Evolutionary conservation across 176 grass and related monocot genomes (phyloP).

Genomic region (Avena eriantha): DNA sequence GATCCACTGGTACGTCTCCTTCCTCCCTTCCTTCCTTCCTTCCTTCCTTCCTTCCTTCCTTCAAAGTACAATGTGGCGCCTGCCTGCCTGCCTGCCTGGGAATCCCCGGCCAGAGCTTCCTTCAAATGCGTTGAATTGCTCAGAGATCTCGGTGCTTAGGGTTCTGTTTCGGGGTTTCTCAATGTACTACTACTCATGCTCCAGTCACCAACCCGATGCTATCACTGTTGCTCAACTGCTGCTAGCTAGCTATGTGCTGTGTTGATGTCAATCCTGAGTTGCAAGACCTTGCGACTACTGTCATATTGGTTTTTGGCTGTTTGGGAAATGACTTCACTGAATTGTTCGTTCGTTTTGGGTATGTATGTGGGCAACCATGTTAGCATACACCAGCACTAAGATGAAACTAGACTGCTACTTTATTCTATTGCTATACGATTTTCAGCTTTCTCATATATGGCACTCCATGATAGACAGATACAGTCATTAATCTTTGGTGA

Average conservation of each 20-base stretch:
- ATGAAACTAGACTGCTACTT: neutral
- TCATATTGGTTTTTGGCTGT: neutral
- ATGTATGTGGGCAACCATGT: too few species aligned
- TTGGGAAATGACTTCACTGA: neutral
- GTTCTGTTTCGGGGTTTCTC: conserved; percentile 32
- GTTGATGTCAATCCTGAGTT: conserved; percentile 35
- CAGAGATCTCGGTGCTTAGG: conserved; percentile 20
- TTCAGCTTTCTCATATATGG: neutral
- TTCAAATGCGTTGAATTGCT: conserved; percentile 12
- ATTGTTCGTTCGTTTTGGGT: neutral
- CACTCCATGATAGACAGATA: neutral
- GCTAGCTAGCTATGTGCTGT: neutral
- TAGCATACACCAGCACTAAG: neutral
- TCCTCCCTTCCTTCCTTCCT: neutral
- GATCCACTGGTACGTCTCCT: conserved; percentile 74
- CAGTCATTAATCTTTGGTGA: conserved; percentile 14
- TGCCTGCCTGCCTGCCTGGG: neutral
- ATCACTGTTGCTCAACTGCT: neutral
- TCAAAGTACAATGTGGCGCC: too few species aligned
- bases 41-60: neutral
- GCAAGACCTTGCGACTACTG: neutral
- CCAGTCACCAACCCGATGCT: too few species aligned
- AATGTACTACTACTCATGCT: neutral
- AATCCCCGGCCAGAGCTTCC: conserved; percentile 1
- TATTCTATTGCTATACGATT: conserved; percentile 7